These are phyloP conservation scores for Tylopilus sp. DNA, from an alignment of 768 basidiomycete genomes.

Conservation along the genomic window DNA sequence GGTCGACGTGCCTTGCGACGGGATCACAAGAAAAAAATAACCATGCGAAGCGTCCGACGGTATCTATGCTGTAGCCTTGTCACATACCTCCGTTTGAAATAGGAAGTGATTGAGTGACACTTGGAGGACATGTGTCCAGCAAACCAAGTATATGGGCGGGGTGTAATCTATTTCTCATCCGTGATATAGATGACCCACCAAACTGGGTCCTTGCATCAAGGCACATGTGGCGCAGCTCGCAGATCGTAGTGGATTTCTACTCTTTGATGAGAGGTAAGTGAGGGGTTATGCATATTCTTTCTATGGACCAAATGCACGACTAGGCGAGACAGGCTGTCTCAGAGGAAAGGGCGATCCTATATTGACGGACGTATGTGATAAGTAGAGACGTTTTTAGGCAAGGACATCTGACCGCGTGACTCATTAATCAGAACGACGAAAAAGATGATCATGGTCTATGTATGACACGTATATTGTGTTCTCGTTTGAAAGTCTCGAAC, in stretches of 20 bases:
- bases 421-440: slow-evolving; percentile 6
- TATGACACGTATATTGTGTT: slow-evolving; percentile 71
- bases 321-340: not conserved
- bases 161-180: not conserved
- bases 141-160: not conserved
- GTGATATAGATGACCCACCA: slow-evolving; percentile 3
- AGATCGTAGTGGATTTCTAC: not conserved
- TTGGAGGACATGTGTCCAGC: not conserved
- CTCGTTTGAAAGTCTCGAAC: slow-evolving; percentile 73
- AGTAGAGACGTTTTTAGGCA: not conserved
- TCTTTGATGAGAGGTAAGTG: not conserved
- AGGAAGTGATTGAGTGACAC: not conserved
- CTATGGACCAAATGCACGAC: not conserved
- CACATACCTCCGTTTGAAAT: not conserved
- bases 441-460: slow-evolving; percentile 23
- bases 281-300: not conserved
- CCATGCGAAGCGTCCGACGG: not conserved
- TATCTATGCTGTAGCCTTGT: not conserved
- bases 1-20: slow-evolving; percentile 6
- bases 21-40: slow-evolving; percentile 1
- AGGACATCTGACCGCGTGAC: not conserved
- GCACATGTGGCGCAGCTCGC: not conserved
- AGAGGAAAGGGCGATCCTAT: not conserved
- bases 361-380: not conserved
- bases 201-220: slow-evolving; percentile 6